These are phyloP conservation scores for Flaveria floridana DNA, from an alignment of 140 eudicot species.

Conservation along the genomic window DNA sequence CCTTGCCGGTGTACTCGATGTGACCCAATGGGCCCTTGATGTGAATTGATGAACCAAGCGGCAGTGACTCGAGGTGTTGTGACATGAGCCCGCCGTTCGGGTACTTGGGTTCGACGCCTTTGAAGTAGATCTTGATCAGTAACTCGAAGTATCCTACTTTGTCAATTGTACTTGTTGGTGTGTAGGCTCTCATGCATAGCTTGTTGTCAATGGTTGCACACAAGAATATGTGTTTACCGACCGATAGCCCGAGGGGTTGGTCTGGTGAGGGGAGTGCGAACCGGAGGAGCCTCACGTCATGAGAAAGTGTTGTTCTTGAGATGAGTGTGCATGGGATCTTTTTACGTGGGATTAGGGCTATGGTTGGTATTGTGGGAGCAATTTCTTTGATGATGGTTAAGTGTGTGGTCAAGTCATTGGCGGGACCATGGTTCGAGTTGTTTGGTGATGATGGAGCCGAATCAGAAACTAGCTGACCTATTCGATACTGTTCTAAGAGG, in stretches of 20 bases:
- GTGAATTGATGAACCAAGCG: conserved; percentile 53
- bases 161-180: conserved; percentile 67
- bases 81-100: conserved; percentile 88
- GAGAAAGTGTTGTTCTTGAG: conserved; percentile 55
- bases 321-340: conserved; percentile 68
- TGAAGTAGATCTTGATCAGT: conserved; percentile 77
- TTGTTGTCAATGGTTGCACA: conserved; percentile 69
- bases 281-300: conserved; percentile 64
- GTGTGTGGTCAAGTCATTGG: conserved; percentile 28
- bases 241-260: conserved; percentile 71
- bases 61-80: conserved; percentile 60
- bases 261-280: conserved; percentile 65
- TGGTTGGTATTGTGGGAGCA: conserved; percentile 30
- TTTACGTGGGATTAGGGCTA: conserved; percentile 66
- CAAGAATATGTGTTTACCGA: conserved; percentile 78
- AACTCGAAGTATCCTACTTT: conserved; percentile 74
- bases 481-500: conserved; percentile 60
- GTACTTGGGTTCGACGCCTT: conserved; percentile 57
- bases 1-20: conserved; percentile 76
- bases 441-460: conserved; percentile 65
- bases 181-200: conserved; percentile 94
- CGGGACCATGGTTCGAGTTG: conserved; percentile 67
- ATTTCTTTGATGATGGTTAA: conserved; percentile 60
- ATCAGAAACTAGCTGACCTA: conserved; percentile 71
- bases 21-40: conserved; percentile 94